These are phyloP conservation scores for Puccinia horiana DNA, from an alignment of 1,284 basidiomycete genomes.

Conservation along the genomic window DNA sequence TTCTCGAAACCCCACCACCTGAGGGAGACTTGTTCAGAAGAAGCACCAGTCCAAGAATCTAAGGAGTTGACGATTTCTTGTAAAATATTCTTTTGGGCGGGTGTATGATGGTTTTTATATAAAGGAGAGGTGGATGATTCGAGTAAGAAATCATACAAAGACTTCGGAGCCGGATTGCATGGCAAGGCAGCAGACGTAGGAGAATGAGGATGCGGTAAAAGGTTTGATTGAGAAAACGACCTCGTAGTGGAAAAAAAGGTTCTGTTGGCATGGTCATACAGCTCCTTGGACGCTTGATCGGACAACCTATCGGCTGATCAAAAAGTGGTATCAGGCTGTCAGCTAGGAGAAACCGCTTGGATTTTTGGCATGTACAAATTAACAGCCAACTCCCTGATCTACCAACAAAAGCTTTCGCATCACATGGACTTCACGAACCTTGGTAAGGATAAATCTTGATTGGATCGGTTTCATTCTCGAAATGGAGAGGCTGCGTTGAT, in stretches of 20 bases:
- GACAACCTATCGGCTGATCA: slow-evolving; percentile 20
- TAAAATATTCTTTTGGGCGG: slow-evolving; percentile 2
- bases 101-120: slow-evolving; percentile 18
- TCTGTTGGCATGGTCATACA: slow-evolving; percentile 34
- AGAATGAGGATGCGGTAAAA: slow-evolving; percentile 15
- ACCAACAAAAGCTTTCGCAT: neutral
- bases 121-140: slow-evolving; percentile 30
- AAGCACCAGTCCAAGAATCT: slow-evolving; percentile 55
- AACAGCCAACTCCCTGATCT: neutral
- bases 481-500: slow-evolving; percentile 32
- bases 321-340: neutral
- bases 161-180: neutral
- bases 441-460: slow-evolving; percentile 37
- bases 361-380: neutral
- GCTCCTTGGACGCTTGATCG: slow-evolving; percentile 10
- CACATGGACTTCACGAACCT: slow-evolving; percentile 10
- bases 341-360: neutral
- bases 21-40: slow-evolving; percentile 57
- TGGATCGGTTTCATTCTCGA: slow-evolving; percentile 32
- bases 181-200: neutral
- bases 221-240: slow-evolving; percentile 13
- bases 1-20: slow-evolving; percentile 58
- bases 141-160: slow-evolving; percentile 28
- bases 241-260: slow-evolving; percentile 39
- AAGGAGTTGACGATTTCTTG: slow-evolving; percentile 34